A percentile compares a stretch with the other conserved stretches of the same genome.
Evolutionary conservation across 768 basidiomycete species (phyloP).

Genomic region (Lactarius deliciosus): DNA sequence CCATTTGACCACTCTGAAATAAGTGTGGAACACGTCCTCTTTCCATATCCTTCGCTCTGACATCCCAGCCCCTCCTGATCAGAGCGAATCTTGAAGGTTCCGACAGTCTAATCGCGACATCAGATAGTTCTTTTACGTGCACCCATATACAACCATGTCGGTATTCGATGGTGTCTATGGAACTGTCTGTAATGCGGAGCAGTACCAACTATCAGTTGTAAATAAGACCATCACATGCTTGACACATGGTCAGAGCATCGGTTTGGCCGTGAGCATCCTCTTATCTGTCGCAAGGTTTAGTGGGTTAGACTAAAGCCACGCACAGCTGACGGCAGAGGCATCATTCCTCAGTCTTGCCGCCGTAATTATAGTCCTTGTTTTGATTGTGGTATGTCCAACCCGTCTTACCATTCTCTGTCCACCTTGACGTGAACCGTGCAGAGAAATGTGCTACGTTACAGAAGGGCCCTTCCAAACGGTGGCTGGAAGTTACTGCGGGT

Average conservation of each 20-base stretch:
- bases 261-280: conserved; percentile 36
- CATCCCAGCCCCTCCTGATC: not conserved
- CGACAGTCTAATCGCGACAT: not conserved
- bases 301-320: conserved; percentile 2
- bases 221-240: conserved; percentile 35
- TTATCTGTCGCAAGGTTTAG: not conserved
- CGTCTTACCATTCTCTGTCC: too few relatives aligned
- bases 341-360: conserved; percentile 26
- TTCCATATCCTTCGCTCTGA: too few relatives aligned
- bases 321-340: conserved; percentile 39
- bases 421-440: conserved; percentile 2
- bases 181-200: conserved; percentile 14
- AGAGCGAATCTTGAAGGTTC: not conserved
- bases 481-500: conserved; percentile 35
- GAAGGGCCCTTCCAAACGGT: not conserved
- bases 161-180: conserved; percentile 9
- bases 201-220: conserved; percentile 3
- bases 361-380: not conserved
- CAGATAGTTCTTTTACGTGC: not conserved
- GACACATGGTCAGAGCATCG: conserved; percentile 40
- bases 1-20: too few relatives aligned
- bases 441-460: conserved; percentile 23
- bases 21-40: not conserved
- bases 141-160: not conserved
- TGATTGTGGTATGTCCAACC: conserved; percentile 21